Percentiles rank a stretch among this genome's conserved stretches.
Conservation (phyloP, 2,329 filamentous ascomycete species). For the Exophiala oligosperma region DNA sequence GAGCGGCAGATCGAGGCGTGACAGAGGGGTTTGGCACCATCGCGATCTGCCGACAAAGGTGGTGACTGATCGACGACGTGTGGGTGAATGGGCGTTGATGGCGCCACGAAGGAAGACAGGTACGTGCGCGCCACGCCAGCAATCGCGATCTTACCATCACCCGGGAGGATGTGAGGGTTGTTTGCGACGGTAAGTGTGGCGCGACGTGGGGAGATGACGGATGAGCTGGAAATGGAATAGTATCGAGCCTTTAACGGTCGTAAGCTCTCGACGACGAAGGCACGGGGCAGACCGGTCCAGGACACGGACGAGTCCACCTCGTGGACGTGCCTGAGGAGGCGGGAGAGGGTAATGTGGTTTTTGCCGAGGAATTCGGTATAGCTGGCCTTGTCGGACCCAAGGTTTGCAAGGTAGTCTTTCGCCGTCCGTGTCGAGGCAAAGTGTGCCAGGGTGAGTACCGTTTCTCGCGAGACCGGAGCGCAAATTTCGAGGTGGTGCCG, state of each 20-base stretch:
- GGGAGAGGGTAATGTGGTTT: conserved; percentile 33
- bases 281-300: conserved; percentile 27
- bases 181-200: conserved; percentile 21
- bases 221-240: conserved; percentile 31
- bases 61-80: conserved; percentile 1
- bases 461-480: conserved; percentile 88
- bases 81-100: conserved; percentile 1
- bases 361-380: conserved; percentile 70
- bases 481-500: conserved; percentile 93
- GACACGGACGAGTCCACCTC: conserved; percentile 10
- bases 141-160: conserved; percentile 8
- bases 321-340: conserved; percentile 35
- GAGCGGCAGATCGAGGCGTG: conserved; percentile 18
- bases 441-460: conserved; percentile 74
- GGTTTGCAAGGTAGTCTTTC: conserved; percentile 77
- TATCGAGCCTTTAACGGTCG: conserved; percentile 27
- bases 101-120: conserved; percentile 4
- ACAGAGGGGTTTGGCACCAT: background rate
- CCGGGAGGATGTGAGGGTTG: conserved; percentile 5
- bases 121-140: conserved; percentile 18
- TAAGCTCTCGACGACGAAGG: conserved; percentile 27
- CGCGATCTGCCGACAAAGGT: background rate
- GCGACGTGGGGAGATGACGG: conserved; percentile 23
- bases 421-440: conserved; percentile 77
- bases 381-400: conserved; percentile 82